Evolutionary conservation across 148 eudicot species (phyloP), one percentile per base, ranked within the genome.

Genomic region (Vaccinium vitisidaea): DNA sequence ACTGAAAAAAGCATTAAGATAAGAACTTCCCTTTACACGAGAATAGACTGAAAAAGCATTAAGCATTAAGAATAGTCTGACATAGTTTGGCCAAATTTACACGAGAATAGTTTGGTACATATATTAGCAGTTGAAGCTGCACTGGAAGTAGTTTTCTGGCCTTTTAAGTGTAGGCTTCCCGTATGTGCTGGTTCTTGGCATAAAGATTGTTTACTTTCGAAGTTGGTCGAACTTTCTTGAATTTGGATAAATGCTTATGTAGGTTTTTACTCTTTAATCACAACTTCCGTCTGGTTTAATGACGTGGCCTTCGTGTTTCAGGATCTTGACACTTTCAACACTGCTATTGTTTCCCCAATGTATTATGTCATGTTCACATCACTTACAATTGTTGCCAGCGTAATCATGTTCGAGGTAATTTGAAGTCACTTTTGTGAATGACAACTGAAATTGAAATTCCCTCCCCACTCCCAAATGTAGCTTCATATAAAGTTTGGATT

Each of bases 281-380:
- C 16, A 18, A 80, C 1, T 36, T 15, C 12, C 0, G 1, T 46
- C 39, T 75, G 54, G 36, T 84, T 55, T 54, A 52, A 78, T 8
- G 15, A 53, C 8, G 3, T 7, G 16, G 75, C 54, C 43, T 79
- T 59, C 55, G 63, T 49, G 59, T 86, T 90, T 85, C 92, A 92
- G 95, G 95, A 92, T 53, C 92, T 92, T 79, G 93, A 92, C 86
- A 89, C 90, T 46, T 92, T 92, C 89, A 90, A 88, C 86, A 90
- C 94, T 9, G 93, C 88, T 50, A 84, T 92, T 74, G 93, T 92
- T 79, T 92, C 95, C 79, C 95, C 93, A 36, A 88, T 92, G 32
- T 30, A 92, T 39, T 92, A 91, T 81, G 95, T 91, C 80, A 85
- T 92, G 95, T 92, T 92, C 84, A 92, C 95, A 12, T 86, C 91